phyloP scores from a whole-genome alignment of 768 basidiomycete genomes.

The Nidula microcarpa region DNA sequence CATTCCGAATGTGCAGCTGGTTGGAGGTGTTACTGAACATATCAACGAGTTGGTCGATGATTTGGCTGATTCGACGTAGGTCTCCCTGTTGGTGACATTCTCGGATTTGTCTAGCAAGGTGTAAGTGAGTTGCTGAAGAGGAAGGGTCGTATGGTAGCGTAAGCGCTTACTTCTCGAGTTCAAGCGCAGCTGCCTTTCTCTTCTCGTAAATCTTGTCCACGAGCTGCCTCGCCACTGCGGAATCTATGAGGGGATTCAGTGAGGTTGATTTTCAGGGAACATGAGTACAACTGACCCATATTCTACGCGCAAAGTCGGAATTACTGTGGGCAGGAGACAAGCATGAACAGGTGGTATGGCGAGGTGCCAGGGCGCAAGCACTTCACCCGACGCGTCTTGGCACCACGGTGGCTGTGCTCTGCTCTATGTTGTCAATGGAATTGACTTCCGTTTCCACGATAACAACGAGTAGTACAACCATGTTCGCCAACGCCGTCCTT shows the following conservation, averaged over 20 bases:
- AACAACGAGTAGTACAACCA: neutral
- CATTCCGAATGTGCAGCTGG: slow-evolving; percentile 87
- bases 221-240: slow-evolving; percentile 73
- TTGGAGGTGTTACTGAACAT: slow-evolving; percentile 86
- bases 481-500: slow-evolving; percentile 15
- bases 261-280: neutral
- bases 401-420: slow-evolving; percentile 10
- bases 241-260: slow-evolving; percentile 41
- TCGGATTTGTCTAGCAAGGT: slow-evolving; percentile 63
- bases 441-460: too few species aligned
- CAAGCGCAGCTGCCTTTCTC: slow-evolving; percentile 91
- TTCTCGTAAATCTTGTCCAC: slow-evolving; percentile 97
- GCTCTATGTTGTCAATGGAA: neutral
- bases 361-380: neutral
- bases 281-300: neutral
- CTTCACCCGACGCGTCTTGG: neutral
- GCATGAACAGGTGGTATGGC: neutral
- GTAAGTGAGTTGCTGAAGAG: neutral
- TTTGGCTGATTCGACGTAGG: slow-evolving; percentile 74
- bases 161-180: slow-evolving; percentile 80
- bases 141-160: slow-evolving; percentile 1
- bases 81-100: slow-evolving; percentile 85
- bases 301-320: neutral
- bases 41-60: slow-evolving; percentile 92
- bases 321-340: neutral